These are phyloP conservation scores for Aureobasidium sp. DNA, from an alignment of 2,329 filamentous ascomycete species.

Conservation along the genomic window DNA sequence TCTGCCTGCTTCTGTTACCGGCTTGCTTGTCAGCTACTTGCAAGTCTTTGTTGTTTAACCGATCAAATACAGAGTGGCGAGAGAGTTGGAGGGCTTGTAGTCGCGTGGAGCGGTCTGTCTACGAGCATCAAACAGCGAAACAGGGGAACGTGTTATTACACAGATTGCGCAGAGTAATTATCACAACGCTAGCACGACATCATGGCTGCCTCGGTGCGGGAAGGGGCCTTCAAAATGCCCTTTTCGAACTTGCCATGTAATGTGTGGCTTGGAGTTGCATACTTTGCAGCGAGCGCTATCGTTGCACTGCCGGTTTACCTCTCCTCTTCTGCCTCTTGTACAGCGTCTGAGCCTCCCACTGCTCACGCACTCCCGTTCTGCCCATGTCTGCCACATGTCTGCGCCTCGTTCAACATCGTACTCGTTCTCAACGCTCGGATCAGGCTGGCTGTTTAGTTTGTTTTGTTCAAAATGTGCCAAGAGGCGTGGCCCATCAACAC, in stretches of 20 bases:
- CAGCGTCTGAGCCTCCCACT: not conserved
- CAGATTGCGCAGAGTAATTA: constrained; percentile 9
- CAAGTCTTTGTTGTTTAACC: not conserved
- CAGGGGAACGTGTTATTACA: constrained; percentile 9
- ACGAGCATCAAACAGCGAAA: not conserved
- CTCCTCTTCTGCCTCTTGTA: not conserved
- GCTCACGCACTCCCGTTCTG: not conserved
- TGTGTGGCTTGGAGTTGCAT: not conserved
- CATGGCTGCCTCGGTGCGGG: not conserved
- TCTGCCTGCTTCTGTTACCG: not conserved
- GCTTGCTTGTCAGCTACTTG: not conserved
- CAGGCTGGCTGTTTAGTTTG: constrained; percentile 5
- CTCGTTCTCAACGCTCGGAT: not conserved
- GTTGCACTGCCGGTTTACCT: not conserved
- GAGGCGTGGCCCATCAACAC: not conserved
- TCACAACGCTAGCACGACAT: constrained; percentile 5
- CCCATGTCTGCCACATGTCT: not conserved
- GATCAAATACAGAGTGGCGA: not conserved
- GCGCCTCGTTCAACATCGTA: constrained; percentile 6
- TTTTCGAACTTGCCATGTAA: not conserved
- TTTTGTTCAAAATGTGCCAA: constrained; percentile 5
- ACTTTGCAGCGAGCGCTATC: not conserved
- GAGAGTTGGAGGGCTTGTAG: not conserved
- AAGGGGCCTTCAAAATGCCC: not conserved
- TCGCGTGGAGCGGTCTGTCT: not conserved